phyloP scores from a whole-genome alignment of 2,329 filamentous ascomycete genomes.

The Geosmithia putterillii region DNA sequence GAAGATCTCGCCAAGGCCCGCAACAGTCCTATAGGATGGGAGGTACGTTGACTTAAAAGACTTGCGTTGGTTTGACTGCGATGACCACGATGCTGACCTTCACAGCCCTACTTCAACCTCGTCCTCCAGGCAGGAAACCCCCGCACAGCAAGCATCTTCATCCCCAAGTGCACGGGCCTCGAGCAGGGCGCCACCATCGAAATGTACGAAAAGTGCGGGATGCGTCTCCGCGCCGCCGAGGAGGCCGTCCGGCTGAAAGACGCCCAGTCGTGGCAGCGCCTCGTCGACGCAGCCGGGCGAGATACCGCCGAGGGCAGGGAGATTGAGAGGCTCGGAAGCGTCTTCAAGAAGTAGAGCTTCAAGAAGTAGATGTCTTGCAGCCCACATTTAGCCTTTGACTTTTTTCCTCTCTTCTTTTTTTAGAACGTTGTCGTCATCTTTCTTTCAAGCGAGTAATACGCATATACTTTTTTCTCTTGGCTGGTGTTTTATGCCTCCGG shows the following conservation, averaged over 20 bases:
- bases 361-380: no score
- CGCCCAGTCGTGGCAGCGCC: slow-evolving; percentile 56
- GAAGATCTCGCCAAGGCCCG: slow-evolving; percentile 70
- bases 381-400: no score
- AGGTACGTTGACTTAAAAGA: slow-evolving; percentile 47
- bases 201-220: slow-evolving; percentile 95
- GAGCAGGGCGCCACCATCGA: slow-evolving; percentile 58
- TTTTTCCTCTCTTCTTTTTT: no score
- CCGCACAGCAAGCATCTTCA: slow-evolving; percentile 69
- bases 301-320: slow-evolving; percentile 57
- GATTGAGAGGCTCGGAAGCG: slow-evolving; percentile 65
- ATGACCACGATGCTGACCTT: no score
- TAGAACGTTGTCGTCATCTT: no score
- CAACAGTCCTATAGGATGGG: slow-evolving; percentile 93
- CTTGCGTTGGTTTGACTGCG: no score
- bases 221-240: slow-evolving; percentile 79
- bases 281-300: slow-evolving; percentile 63
- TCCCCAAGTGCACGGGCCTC: slow-evolving; percentile 73
- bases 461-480: no score
- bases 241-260: slow-evolving; percentile 81
- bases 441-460: no score
- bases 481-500: no score
- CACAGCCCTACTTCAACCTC: slow-evolving; percentile 80
- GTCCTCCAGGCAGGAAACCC: slow-evolving; percentile 81
- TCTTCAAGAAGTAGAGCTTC: slow-evolving; percentile 1